Conservation (phyloP, 2,329 filamentous ascomycete genomes). For the Fusarium verticillioides region DNA sequence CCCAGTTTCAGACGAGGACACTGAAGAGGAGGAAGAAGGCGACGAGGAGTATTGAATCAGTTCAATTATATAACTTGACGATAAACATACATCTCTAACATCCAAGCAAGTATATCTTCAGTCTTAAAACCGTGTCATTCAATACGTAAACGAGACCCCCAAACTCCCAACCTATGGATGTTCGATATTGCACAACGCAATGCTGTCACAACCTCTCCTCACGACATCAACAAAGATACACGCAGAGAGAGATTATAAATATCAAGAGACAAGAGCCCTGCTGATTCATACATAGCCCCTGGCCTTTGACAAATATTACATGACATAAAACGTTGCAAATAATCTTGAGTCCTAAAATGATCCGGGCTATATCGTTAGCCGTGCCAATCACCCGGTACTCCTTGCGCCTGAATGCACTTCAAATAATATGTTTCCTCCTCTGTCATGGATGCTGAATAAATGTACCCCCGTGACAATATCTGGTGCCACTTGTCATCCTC, state of each 20-base stretch:
- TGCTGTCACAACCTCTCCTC: constrained; percentile 16
- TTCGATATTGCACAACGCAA: constrained; percentile 37
- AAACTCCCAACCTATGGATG: constrained; percentile 43
- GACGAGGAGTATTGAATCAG: background rate
- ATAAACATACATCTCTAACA: background rate
- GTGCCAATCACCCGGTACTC: constrained; percentile 38
- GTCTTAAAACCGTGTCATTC: constrained; percentile 20
- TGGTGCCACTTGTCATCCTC: background rate
- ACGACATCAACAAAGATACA: constrained; percentile 1
- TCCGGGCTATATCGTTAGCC: constrained; percentile 18
- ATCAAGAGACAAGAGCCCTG: constrained; percentile 31
- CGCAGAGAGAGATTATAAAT: constrained; percentile 18
- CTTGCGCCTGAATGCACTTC: constrained; percentile 43
- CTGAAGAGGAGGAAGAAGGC: background rate
- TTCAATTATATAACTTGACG: background rate
- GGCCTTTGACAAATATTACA: constrained; percentile 38
- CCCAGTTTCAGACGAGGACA: background rate
- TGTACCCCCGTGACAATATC: background rate
- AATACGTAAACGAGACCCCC: constrained; percentile 26
- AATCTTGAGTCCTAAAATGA: constrained; percentile 27
- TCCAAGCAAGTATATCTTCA: background rate
- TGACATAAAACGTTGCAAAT: constrained; percentile 36
- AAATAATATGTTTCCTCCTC: constrained; percentile 14
- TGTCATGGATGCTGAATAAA: background rate
- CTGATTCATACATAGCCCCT: constrained; percentile 15